phyloP scores from a whole-genome alignment of 495 filamentous ascomycete genomes.

The Glarea lozoyensis region DNA sequence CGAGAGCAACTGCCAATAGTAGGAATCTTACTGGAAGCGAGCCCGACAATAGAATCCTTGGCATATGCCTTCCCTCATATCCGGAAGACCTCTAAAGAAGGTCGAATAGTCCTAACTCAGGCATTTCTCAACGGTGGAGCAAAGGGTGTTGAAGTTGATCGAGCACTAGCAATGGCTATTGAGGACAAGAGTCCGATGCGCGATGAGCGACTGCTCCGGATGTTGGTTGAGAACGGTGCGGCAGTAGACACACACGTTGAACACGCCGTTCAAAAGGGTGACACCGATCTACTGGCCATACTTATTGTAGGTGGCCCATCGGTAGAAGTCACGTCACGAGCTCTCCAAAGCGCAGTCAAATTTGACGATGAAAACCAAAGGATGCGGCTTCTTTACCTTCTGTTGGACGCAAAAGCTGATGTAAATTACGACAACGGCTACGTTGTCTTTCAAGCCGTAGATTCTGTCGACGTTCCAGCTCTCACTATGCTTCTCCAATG shows the following conservation, averaged over 20 bases:
- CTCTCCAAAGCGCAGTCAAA: too few relatives aligned
- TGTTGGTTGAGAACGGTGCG: neutral
- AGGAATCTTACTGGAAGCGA: neutral
- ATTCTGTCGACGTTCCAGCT: constrained; percentile 6
- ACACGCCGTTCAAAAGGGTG: neutral
- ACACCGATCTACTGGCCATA: neutral
- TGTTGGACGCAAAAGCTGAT: constrained; percentile 13
- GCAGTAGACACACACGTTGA: neutral
- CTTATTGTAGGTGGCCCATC: neutral
- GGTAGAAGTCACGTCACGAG: neutral
- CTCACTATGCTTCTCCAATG: constrained; percentile 9
- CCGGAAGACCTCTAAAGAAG: neutral
- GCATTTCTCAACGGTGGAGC: neutral
- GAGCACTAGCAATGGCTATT: neutral
- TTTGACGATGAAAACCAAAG: too few relatives aligned
- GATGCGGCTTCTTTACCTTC: too few relatives aligned
- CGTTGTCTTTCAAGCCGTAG: constrained; percentile 7
- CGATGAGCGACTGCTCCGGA: neutral
- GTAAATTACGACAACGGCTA: constrained; percentile 7
- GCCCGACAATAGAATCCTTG: neutral
- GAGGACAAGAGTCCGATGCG: neutral
- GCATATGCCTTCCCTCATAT: constrained; percentile 1
- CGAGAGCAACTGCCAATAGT: constrained; percentile 2
- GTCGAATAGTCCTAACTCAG: neutral
- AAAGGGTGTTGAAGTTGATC: neutral